Evolutionary conservation across 1,139 yeast genomes (phyloP), one percentile per base, ranked within the genome.

Genomic region (Debaryomyces coudertii): DNA sequence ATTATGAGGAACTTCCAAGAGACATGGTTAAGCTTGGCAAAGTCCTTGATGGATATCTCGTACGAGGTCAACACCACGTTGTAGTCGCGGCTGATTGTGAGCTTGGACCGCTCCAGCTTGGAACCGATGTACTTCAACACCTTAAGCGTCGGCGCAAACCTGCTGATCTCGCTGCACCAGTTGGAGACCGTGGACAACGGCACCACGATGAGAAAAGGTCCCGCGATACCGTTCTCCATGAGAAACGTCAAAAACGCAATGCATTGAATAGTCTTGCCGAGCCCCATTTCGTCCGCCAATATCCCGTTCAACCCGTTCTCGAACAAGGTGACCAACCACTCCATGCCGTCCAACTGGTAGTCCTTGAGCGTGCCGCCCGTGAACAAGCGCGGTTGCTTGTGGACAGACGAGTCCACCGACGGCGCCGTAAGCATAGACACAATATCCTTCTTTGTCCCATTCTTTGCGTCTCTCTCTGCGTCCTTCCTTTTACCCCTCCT

Each of bases 241-340:
- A 93, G 71, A 60, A 86, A 89, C 8, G 90, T 81, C 11, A 92
- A 59, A 51, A 92, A 76, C 0, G 96, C 78, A 47, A 93, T 88
- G 39, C 95, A 86, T 62, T 92, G 97, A 9, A 92, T 66, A 0
- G 98, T 93, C 61, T 92, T 92, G 5, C 99, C 98, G 35, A 90
- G 71, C 0, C 98, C 98, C 98, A 92, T 93, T 63, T 92, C 98
- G 65, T 93, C 98, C 0, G 98, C 98, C 25, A 93, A 69, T 29
- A 93, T 90, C 2, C 99, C 99, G 65, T 93, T 93, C 28, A 93
- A 72, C 0, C 98, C 99, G 63, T 93, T 93, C 62, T 92, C 95
- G 62, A 87, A 93, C 25, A 93, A 70, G 0, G 96, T 87, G 9
- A 85, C 79, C 42, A 93, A 69, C 98, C 98, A 93, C 54, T 89